phyloP scores from a whole-genome alignment of 2,329 filamentous ascomycete genomes.

The Fusarium stilboides region DNA sequence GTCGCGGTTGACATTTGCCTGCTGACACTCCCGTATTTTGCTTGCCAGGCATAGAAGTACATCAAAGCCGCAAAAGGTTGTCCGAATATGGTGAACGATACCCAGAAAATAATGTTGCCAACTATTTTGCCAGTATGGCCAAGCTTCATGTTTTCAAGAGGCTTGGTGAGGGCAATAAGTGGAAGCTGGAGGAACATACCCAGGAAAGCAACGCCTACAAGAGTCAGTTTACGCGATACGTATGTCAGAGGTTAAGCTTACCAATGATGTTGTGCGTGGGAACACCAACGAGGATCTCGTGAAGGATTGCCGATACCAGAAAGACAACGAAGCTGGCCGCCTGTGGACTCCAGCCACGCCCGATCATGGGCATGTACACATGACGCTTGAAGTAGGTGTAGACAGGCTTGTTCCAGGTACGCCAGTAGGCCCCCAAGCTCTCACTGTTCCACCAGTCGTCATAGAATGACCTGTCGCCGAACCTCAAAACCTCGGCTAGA shows the following conservation, averaged over 20 bases:
- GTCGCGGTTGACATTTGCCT: conserved; percentile 52
- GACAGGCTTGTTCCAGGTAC: conserved; percentile 97
- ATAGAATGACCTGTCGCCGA: conserved; percentile 96
- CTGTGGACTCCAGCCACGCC: conserved; percentile 81
- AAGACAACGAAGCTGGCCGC: conserved; percentile 87
- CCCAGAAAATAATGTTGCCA: conserved; percentile 96
- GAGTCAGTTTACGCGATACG: conserved; percentile 21
- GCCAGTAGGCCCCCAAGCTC: conserved; percentile 90
- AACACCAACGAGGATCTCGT: conserved; percentile 93
- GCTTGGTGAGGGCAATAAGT: conserved; percentile 84
- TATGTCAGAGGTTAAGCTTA: conserved; percentile 57
- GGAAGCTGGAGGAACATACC: conserved; percentile 97
- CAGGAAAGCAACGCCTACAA: conserved; percentile 85
- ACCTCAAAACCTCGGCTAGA: conserved; percentile 88
- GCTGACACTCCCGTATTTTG: conserved; percentile 91
- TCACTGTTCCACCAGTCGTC: conserved; percentile 98
- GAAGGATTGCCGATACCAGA: conserved; percentile 87
- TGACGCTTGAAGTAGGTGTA: conserved; percentile 97
- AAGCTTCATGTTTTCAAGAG: conserved; percentile 83
- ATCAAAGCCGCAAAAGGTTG: conserved; percentile 92
- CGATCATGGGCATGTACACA: conserved; percentile 89
- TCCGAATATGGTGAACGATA: conserved; percentile 94
- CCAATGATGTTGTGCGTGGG: conserved; percentile 95
- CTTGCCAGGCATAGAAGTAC: conserved; percentile 99
- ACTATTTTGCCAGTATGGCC: conserved; percentile 80